A percentile compares a stretch with the other conserved stretches of the same genome.
phyloP scores from a whole-genome alignment of 352 stramenopile species.

The Pythium angustatum region DNA sequence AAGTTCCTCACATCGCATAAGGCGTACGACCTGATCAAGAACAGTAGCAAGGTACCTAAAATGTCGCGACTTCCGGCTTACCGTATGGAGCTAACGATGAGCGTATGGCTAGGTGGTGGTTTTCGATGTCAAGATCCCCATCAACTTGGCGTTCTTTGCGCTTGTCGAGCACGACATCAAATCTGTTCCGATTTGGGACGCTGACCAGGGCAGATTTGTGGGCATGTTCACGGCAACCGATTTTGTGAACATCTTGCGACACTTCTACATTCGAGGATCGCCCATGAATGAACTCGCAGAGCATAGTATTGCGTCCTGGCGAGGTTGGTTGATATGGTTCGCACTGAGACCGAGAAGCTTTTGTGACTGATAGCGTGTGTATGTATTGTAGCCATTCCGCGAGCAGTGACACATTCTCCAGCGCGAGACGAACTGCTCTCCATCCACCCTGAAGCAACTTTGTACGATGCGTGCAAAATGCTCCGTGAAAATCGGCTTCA shows the following conservation, averaged over 20 bases:
- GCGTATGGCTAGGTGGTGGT: constrained; percentile 83
- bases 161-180: constrained; percentile 99
- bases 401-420: constrained; percentile 70
- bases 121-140: constrained; percentile 98
- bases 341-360: neutral
- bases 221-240: constrained; percentile 97
- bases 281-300: constrained; percentile 88
- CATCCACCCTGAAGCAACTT: constrained; percentile 85
- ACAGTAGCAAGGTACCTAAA: constrained; percentile 88
- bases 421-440: constrained; percentile 71
- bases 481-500: constrained; percentile 88
- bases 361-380: neutral
- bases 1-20: constrained; percentile 88
- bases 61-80: neutral
- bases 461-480: constrained; percentile 90
- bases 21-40: constrained; percentile 97
- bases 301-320: constrained; percentile 85
- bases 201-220: constrained; percentile 93
- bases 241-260: constrained; percentile 97
- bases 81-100: neutral
- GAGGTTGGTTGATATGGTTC: constrained; percentile 41
- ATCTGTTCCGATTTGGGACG: constrained; percentile 97
- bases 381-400: constrained; percentile 75
- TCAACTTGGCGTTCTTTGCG: constrained; percentile 98
- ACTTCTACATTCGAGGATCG: constrained; percentile 92